Evolutionary conservation across 1,139 yeast species (phyloP).

Genomic region (Saccharomyces hybrid): DNA sequence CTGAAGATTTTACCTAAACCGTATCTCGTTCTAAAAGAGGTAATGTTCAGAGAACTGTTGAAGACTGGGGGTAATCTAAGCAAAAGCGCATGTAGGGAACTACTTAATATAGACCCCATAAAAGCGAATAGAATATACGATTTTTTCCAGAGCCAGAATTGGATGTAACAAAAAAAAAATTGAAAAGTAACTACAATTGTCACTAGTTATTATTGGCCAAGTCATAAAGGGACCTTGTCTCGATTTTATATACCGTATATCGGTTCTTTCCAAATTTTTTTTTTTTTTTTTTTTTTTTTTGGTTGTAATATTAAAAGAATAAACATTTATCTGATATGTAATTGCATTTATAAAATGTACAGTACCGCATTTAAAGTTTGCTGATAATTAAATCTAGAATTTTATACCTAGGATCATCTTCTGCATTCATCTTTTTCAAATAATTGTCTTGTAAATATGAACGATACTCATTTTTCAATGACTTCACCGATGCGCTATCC

Average conservation of each 20-base stretch:
- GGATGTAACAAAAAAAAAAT: conserved; percentile 40
- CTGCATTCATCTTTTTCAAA: conserved; percentile 20
- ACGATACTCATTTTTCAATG: conserved; percentile 41
- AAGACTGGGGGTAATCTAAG: conserved; percentile 77
- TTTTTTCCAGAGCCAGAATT: conserved; percentile 84
- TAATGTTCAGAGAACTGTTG: conserved; percentile 80
- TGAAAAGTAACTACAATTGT: neutral
- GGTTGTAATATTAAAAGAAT: neutral
- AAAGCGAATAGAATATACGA: conserved; percentile 86
- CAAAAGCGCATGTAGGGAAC: conserved; percentile 74
- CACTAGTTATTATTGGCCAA: neutral
- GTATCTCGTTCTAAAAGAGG: conserved; percentile 83
- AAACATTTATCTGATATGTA: neutral
- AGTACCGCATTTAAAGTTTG: conserved; percentile 20
- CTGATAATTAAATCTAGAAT: conserved; percentile 32
- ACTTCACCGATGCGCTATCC: conserved; percentile 30
- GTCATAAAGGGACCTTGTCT: neutral
- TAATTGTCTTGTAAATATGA: conserved; percentile 35
- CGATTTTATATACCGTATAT: neutral
- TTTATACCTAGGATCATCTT: conserved; percentile 28
- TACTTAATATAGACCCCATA: conserved; percentile 74
- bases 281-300: neutral
- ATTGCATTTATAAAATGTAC: neutral
- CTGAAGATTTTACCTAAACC: conserved; percentile 87
- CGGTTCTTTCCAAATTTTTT: neutral